Base-by-base conservation (phyloP, 768 basidiomycete genomes). In the Psilocybe subaeruginosa region DNA sequence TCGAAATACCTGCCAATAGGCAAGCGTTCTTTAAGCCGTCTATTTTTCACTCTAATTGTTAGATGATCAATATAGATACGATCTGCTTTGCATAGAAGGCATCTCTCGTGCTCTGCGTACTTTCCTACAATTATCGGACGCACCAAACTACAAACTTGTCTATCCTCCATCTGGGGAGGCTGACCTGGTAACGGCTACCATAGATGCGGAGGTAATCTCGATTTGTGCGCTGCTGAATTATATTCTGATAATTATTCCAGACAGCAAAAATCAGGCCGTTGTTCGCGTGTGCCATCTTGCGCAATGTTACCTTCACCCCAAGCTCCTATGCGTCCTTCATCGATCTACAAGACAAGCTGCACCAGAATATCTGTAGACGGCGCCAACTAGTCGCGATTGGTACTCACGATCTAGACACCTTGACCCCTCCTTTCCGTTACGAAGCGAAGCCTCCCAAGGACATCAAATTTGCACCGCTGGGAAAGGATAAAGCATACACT, bases 1-100 rank as follows among this genome's bases (percentile, higher is more conserved):
- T 99, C 68, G 97, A 99, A 76, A 85, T 98, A 47, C 96, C 97
- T 48, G 97, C 97, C n/a, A 99, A 99, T 75, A 89, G 95, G 95
- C 86, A 59, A 59, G 68, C 48, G 37, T 56, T 29, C 49, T 55
- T 56, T 35, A 31, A 53, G 23, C 3, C 6, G 37, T 48, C 35
- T 56, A 64, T 56, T 35, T 60, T 43, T 23, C 23, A 23, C 23
- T 23, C 56, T 66, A 52, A 31, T 64, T 39, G 66, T 12, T 43
- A 29, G 23, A 47, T 19, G 37, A 33, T 54, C 29, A 57, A 61
- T 53, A 8, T 71, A 95, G 97, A 88, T 99, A 99, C 70, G 97
- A 99, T 77, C 83, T 99, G 17, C 85, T 99, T 56, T 99, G 97
- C 72, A 89, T 97, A 70, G 97, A 99, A 77, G 97, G 97, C 60